A percentile compares a stretch with the other conserved stretches of the same genome.
These are phyloP conservation scores for Phyllosticta paracitricarpa DNA, from an alignment of 2,329 filamentous ascomycete genomes.

Conservation along the genomic window DNA sequence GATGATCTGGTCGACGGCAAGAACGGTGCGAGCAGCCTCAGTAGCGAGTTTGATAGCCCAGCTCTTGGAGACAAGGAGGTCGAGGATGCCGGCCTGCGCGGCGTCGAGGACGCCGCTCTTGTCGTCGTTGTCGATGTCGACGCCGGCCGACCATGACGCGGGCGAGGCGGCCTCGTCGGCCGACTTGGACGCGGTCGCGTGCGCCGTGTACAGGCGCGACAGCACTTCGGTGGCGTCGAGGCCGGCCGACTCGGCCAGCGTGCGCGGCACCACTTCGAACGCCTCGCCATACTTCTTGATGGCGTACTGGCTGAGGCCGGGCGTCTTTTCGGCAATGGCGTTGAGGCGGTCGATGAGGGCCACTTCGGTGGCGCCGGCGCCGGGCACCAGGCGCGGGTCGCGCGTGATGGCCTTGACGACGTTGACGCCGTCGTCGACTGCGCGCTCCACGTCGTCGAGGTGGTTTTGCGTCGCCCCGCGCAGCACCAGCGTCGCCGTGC, in stretches of 20 bases:
- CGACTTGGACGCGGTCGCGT: slow-evolving; percentile 50
- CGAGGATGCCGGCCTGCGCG: slow-evolving; percentile 78
- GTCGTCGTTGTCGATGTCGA: slow-evolving; percentile 86
- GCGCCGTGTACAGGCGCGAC: slow-evolving; percentile 83
- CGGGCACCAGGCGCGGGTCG: slow-evolving; percentile 82
- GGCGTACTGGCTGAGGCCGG: slow-evolving; percentile 86
- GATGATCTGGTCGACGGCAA: slow-evolving; percentile 98
- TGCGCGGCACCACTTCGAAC: slow-evolving; percentile 92
- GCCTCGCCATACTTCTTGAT: slow-evolving; percentile 97
- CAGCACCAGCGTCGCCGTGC: slow-evolving; percentile 88
- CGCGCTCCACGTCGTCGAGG: slow-evolving; percentile 91
- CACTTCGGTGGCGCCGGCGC: slow-evolving; percentile 88
- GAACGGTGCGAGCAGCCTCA: slow-evolving; percentile 83
- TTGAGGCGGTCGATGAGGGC: slow-evolving; percentile 89
- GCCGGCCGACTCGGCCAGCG: slow-evolving; percentile 87
- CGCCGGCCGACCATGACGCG: slow-evolving; percentile 71
- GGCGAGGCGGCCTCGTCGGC: slow-evolving; percentile 50
- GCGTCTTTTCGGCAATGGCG: slow-evolving; percentile 81
- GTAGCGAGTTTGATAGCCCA: slow-evolving; percentile 98
- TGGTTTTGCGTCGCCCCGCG: slow-evolving; percentile 96
- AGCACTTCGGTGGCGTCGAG: slow-evolving; percentile 96
- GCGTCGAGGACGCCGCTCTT: slow-evolving; percentile 75
- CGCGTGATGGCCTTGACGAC: slow-evolving; percentile 97
- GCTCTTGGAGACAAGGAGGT: slow-evolving; percentile 82
- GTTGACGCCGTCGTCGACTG: slow-evolving; percentile 96